These are phyloP conservation scores for Artemisia argyi DNA, from an alignment of 129 eudicot genomes.

Conservation along the genomic window DNA sequence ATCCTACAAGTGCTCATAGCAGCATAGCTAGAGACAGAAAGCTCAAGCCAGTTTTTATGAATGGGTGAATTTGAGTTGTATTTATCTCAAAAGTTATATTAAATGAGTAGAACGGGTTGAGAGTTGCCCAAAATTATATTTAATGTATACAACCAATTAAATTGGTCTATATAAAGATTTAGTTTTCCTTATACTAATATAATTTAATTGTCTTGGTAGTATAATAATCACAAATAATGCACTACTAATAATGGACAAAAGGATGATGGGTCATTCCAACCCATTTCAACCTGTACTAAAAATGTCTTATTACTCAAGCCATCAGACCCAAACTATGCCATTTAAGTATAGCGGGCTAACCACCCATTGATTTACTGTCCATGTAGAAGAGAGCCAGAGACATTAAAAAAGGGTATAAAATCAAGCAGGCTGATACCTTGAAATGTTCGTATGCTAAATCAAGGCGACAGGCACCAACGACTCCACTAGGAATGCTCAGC, in stretches of 20 bases:
- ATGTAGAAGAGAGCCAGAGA: background rate
- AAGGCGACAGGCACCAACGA: constrained; percentile 97
- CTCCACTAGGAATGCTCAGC: constrained; percentile 85
- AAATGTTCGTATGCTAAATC: constrained; percentile 92
- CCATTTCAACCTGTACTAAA: too few species aligned
- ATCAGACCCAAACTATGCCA: background rate
- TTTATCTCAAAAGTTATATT: too few species aligned
- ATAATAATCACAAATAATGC: too few species aligned
- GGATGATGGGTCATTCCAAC: too few species aligned
- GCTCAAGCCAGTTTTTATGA: too few species aligned
- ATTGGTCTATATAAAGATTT: background rate
- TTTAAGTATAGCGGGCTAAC: background rate
- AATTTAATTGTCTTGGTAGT: background rate
- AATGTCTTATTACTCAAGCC: background rate
- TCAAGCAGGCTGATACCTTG: constrained; percentile 50
- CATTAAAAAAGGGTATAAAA: background rate
- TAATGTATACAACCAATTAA: background rate
- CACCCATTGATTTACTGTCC: background rate
- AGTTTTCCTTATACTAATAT: background rate
- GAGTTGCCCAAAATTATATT: background rate
- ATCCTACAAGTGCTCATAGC: background rate
- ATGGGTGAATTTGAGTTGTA: too few species aligned
- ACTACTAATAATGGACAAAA: too few species aligned
- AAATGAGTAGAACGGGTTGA: background rate
- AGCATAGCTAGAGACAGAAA: background rate